Conservation (phyloP, 2,329 filamentous ascomycete genomes). For the Cladophialophora bantiana region DNA sequence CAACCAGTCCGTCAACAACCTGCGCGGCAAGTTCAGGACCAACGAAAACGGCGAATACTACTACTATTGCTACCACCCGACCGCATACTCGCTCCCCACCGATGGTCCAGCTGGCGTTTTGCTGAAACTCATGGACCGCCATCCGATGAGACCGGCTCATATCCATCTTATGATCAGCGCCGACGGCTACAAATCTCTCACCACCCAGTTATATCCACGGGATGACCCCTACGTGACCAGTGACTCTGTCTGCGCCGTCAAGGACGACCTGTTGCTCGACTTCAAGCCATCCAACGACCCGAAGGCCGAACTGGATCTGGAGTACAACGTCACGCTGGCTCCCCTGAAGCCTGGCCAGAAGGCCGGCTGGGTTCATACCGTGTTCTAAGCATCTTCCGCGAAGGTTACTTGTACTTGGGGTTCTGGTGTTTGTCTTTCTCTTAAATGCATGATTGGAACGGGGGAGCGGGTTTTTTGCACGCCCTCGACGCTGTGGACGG, state of each 20-base stretch:
- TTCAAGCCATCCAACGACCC: conserved; percentile 61
- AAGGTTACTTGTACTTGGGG: neutral
- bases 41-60: conserved; percentile 73
- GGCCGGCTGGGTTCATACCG: conserved; percentile 24
- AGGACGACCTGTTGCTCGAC: conserved; percentile 65
- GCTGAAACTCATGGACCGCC: conserved; percentile 62
- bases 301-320: conserved; percentile 65
- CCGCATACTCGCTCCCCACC: conserved; percentile 73
- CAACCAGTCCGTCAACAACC: conserved; percentile 74
- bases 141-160: conserved; percentile 67
- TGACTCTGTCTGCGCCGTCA: conserved; percentile 68
- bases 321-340: conserved; percentile 67
- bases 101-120: conserved; percentile 65
- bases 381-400: conserved; percentile 20
- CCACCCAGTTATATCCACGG: conserved; percentile 65
- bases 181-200: conserved; percentile 63
- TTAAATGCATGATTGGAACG: neutral
- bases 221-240: conserved; percentile 65
- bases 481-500: neutral
- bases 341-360: conserved; percentile 45
- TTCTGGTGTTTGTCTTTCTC: neutral
- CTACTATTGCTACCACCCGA: conserved; percentile 78
- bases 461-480: neutral
- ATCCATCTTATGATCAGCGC: conserved; percentile 66
- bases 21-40: conserved; percentile 76